A percentile compares a stretch with the other conserved stretches of the same genome.
Evolutionary conservation across 2,329 filamentous ascomycete genomes (phyloP).

Genomic region (Chrysosporium keratinophilum): DNA sequence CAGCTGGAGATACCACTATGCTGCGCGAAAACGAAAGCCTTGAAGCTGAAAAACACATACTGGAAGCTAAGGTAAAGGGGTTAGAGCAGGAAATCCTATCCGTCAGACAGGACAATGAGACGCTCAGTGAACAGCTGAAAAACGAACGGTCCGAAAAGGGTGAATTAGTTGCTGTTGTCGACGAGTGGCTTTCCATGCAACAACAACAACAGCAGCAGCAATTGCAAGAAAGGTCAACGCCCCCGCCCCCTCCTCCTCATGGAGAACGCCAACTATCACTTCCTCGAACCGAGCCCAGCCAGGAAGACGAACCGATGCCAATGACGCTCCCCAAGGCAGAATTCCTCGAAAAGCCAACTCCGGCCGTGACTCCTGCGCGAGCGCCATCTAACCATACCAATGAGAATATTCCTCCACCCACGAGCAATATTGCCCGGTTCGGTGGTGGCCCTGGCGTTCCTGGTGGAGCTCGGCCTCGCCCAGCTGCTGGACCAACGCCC

Average conservation of each 20-base stretch:
- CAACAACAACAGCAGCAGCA: conserved; percentile 18
- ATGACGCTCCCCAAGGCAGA: background rate
- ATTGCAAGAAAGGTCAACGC: background rate
- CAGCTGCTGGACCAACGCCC: conserved; percentile 21
- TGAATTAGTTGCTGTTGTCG: conserved; percentile 39
- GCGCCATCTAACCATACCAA: background rate
- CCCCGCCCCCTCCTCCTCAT: conserved; percentile 2
- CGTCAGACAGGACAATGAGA: conserved; percentile 58
- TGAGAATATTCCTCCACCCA: conserved; percentile 6
- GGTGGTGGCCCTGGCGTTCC: conserved; percentile 8
- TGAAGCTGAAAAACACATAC: conserved; percentile 56
- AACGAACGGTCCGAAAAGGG: conserved; percentile 42
- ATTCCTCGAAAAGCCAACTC: background rate
- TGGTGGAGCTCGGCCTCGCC: conserved; percentile 25
- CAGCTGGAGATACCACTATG: conserved; percentile 38
- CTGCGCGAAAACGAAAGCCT: conserved; percentile 48
- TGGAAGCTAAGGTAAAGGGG: conserved; percentile 64
- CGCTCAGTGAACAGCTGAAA: conserved; percentile 49
- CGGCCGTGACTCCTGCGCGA: background rate
- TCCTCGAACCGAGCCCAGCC: background rate
- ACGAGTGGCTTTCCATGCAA: conserved; percentile 38
- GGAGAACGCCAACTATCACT: background rate
- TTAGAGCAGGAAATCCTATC: conserved; percentile 62
- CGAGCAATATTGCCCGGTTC: conserved; percentile 10
- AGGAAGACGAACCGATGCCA: conserved; percentile 5